These are phyloP conservation scores for Arthroderma sp. DNA, from an alignment of 2,329 filamentous ascomycete species.

Conservation along the genomic window DNA sequence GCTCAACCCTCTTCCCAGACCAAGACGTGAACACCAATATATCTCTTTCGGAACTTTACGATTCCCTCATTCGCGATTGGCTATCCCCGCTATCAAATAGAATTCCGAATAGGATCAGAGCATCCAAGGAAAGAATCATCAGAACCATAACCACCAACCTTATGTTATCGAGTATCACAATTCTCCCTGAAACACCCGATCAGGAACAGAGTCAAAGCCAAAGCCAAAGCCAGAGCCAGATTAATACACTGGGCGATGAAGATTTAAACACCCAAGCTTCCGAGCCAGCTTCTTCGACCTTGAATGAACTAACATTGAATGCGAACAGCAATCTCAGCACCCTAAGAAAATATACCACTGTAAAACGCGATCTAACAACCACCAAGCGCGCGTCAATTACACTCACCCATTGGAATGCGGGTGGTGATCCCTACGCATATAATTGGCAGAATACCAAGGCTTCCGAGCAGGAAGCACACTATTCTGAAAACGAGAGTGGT, in stretches of 20 bases:
- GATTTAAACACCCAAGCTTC: no score
- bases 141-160: conserved; percentile 25
- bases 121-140: conserved; percentile 26
- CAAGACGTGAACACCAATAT: conserved; percentile 8
- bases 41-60: conserved; percentile 18
- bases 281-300: no score
- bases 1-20: conserved; percentile 6
- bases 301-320: no score
- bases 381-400: neutral
- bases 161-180: conserved; percentile 21
- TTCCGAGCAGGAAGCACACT: neutral
- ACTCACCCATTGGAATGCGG: conserved; percentile 22
- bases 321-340: no score
- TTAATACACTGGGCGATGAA: no score
- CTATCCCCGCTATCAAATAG: conserved; percentile 19
- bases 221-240: neutral
- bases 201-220: neutral
- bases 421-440: conserved; percentile 21
- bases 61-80: conserved; percentile 25
- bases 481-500: neutral
- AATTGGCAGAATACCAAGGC: conserved; percentile 19
- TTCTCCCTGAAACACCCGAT: conserved; percentile 5
- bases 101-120: conserved; percentile 24
- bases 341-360: no score
- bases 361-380: neutral